Evolutionary conservation across 1,284 basidiomycete genomes (phyloP).

Genomic region (Grifola frondosa): DNA sequence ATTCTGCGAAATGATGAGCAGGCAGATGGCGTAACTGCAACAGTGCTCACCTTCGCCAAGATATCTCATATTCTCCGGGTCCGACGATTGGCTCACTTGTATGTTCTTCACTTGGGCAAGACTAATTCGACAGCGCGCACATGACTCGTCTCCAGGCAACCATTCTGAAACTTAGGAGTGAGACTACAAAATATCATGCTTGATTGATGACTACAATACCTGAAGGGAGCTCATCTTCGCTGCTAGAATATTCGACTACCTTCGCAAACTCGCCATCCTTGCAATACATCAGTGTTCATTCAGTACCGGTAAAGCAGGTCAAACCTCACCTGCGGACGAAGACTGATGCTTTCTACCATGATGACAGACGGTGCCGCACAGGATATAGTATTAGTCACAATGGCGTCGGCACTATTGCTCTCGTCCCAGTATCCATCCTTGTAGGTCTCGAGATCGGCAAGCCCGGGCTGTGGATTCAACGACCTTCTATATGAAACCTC

Average conservation of each 20-base stretch:
- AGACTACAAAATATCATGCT: background rate
- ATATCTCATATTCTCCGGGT: slow-evolving; percentile 59
- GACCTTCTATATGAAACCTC: slow-evolving; percentile 49
- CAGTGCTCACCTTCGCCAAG: slow-evolving; percentile 61
- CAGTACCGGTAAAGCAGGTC: background rate
- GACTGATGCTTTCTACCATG: slow-evolving; percentile 47
- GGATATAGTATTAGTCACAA: slow-evolving; percentile 49
- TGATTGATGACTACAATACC: no score
- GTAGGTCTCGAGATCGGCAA: slow-evolving; percentile 57
- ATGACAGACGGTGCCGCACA: slow-evolving; percentile 54
- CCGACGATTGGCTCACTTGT: slow-evolving; percentile 39
- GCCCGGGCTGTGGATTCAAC: slow-evolving; percentile 36
- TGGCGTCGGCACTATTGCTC: slow-evolving; percentile 51
- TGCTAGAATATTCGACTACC: slow-evolving; percentile 43
- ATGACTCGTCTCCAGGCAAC: slow-evolving; percentile 61
- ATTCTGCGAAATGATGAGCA: slow-evolving; percentile 34
- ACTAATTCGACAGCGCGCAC: slow-evolving; percentile 52
- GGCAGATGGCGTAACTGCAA: background rate
- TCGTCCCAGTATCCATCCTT: slow-evolving; percentile 57
- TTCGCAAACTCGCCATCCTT: slow-evolving; percentile 49
- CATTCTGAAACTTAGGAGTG: slow-evolving; percentile 47
- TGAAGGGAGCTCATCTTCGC: slow-evolving; percentile 36
- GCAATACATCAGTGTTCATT: background rate
- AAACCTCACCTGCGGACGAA: slow-evolving; percentile 47
- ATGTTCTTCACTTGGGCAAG: slow-evolving; percentile 45